Evolutionary conservation across 495 filamentous ascomycete species (phyloP).

Genomic region (Ascodesmis nigricans): DNA sequence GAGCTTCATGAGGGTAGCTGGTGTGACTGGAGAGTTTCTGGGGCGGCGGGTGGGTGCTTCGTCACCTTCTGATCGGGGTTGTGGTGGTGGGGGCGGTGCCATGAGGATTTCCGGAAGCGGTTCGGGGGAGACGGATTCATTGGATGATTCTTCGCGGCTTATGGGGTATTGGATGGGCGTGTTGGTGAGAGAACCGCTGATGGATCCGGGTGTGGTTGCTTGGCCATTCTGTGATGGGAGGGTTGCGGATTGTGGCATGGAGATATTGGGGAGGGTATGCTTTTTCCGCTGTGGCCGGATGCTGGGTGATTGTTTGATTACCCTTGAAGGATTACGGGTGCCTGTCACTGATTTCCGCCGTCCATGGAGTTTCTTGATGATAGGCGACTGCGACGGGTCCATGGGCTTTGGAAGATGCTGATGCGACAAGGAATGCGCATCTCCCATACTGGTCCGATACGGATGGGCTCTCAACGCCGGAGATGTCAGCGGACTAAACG

Average conservation of each 20-base stretch:
- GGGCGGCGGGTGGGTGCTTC: slow-evolving; percentile 6
- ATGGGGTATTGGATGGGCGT: slow-evolving; percentile 26
- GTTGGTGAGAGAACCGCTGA: slow-evolving; percentile 9
- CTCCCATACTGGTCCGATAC: slow-evolving; percentile 15
- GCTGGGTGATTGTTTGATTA: slow-evolving; percentile 60
- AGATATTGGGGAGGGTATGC: slow-evolving; percentile 13
- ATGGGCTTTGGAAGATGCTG: slow-evolving; percentile 14
- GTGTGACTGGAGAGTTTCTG: slow-evolving; percentile 42
- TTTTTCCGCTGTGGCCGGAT: slow-evolving; percentile 55
- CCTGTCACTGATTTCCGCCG: slow-evolving; percentile 29
- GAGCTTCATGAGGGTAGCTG: slow-evolving; percentile 65
- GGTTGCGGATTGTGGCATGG: slow-evolving; percentile 14
- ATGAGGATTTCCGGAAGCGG: slow-evolving; percentile 45
- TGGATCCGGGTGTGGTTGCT: not conserved
- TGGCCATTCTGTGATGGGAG: slow-evolving; percentile 5
- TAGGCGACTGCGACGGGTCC: slow-evolving; percentile 22
- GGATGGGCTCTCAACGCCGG: slow-evolving; percentile 42
- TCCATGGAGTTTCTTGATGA: slow-evolving; percentile 26
- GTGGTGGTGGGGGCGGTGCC: slow-evolving; percentile 33
- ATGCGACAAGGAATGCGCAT: slow-evolving; percentile 16
- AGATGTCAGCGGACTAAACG: slow-evolving; percentile 84
- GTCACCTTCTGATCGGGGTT: slow-evolving; percentile 12
- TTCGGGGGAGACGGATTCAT: slow-evolving; percentile 51
- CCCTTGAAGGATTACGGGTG: slow-evolving; percentile 21
- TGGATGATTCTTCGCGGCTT: slow-evolving; percentile 37